These are phyloP conservation scores for Lentinula boryana DNA, from an alignment of 768 basidiomycete genomes.

Conservation along the genomic window DNA sequence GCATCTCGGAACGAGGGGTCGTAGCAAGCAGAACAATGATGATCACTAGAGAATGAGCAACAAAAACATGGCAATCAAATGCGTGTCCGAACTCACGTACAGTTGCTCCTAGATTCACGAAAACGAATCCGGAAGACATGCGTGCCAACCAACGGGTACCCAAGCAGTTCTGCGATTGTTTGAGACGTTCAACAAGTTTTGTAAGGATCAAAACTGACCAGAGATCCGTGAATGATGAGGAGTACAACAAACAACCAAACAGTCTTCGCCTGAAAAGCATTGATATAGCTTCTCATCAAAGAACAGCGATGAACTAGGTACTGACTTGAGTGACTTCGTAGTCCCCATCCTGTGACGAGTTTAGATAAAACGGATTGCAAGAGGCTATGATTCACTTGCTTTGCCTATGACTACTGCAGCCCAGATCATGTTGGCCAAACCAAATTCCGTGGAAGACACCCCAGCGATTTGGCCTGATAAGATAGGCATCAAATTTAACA, in stretches of 20 bases:
- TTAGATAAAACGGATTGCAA: background rate
- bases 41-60: slow-evolving; percentile 45
- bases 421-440: slow-evolving; percentile 73
- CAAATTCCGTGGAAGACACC: slow-evolving; percentile 82
- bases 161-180: slow-evolving; percentile 48
- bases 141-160: slow-evolving; percentile 71
- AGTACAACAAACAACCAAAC: slow-evolving; percentile 76
- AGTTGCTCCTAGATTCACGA: slow-evolving; percentile 81
- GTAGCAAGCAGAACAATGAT: slow-evolving; percentile 79
- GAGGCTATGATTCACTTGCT: slow-evolving; percentile 19
- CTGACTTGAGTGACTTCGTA: slow-evolving; percentile 51
- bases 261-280: slow-evolving; percentile 45
- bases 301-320: background rate
- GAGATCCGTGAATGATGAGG: slow-evolving; percentile 69
- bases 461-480: slow-evolving; percentile 71
- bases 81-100: slow-evolving; percentile 35
- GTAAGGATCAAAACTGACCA: slow-evolving; percentile 32
- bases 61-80: background rate
- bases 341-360: slow-evolving; percentile 37
- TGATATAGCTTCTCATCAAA: slow-evolving; percentile 1
- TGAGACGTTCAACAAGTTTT: background rate
- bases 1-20: slow-evolving; percentile 72
- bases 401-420: slow-evolving; percentile 64
- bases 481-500: background rate
- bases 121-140: slow-evolving; percentile 74